Percentiles rank a stretch among this genome's conserved stretches.
Conservation (phyloP, 2,329 filamentous ascomycete species). For the Ophiocordyceps robertsii region DNA sequence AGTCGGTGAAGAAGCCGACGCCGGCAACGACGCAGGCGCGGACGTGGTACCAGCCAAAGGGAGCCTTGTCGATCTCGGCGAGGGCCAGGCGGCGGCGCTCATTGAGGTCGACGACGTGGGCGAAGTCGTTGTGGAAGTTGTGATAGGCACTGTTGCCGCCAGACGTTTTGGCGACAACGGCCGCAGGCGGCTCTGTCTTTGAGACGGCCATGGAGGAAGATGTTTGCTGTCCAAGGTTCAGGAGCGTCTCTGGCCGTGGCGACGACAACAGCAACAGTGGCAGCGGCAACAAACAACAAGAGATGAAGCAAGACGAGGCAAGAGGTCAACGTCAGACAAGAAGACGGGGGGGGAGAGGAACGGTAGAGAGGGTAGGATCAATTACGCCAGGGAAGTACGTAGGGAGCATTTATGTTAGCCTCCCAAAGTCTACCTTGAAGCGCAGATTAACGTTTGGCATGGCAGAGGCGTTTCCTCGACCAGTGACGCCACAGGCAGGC, state of each 20-base stretch:
- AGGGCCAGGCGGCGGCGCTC: conserved; percentile 69
- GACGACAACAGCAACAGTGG: too few relatives aligned
- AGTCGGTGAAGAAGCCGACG: conserved; percentile 81
- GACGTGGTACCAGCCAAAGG: conserved; percentile 76
- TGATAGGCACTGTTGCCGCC: conserved; percentile 60
- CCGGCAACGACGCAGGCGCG: conserved; percentile 66
- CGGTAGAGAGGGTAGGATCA: neutral
- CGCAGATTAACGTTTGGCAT: neutral
- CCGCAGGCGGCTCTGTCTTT: conserved; percentile 3
- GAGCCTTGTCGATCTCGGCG: conserved; percentile 68
- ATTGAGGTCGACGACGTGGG: conserved; percentile 53
- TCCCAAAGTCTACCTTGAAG: too few relatives aligned
- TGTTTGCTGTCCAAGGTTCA: neutral
- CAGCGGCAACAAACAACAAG: neutral
- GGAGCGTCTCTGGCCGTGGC: neutral
- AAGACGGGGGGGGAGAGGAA: neutral
- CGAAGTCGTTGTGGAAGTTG: conserved; percentile 66
- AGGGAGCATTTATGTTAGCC: too few relatives aligned
- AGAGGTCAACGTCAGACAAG: neutral
- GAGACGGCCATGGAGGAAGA: conserved; percentile 2
- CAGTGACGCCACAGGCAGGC: neutral
- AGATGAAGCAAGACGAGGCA: neutral
- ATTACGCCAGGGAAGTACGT: neutral
- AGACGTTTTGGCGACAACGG: conserved; percentile 29
- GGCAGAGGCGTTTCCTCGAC: neutral